phyloP scores from a whole-genome alignment of 2,329 filamentous ascomycete species.

The Sporothrix pallida region DNA sequence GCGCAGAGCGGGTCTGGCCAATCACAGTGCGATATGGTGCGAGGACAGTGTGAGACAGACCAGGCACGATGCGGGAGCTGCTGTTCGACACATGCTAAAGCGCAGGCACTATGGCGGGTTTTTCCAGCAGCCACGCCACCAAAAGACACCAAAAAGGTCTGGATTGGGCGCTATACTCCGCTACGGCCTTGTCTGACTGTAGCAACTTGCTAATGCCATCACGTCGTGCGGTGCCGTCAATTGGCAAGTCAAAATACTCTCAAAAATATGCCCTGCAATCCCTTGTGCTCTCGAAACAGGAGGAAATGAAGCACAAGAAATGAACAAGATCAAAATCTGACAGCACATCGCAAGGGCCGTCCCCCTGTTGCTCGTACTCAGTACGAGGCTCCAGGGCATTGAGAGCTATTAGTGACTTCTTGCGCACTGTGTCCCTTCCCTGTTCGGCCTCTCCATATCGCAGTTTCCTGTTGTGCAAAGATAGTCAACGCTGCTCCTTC shows the following conservation, averaged over 20 bases:
- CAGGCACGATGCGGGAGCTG: slow-evolving; percentile 1
- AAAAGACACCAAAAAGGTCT: no score
- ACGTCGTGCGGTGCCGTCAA: neutral
- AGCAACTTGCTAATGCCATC: slow-evolving; percentile 18
- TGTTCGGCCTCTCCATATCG: slow-evolving; percentile 14
- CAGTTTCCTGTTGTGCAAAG: slow-evolving; percentile 19
- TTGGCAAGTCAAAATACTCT: neutral
- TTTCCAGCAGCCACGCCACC: no score
- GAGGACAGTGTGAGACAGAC: slow-evolving; percentile 23
- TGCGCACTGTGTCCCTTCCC: slow-evolving; percentile 26
- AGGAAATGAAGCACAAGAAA: slow-evolving; percentile 26
- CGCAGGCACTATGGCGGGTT: no score
- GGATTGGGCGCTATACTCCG: neutral
- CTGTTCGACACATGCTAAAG: no score
- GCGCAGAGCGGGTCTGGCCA: slow-evolving; percentile 5
- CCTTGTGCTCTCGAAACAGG: slow-evolving; percentile 12
- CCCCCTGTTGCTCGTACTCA: neutral
- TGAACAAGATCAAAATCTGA: neutral
- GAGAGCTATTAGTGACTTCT: neutral
- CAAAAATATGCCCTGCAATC: neutral
- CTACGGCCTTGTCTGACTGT: slow-evolving; percentile 21
- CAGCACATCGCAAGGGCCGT: slow-evolving; percentile 8
- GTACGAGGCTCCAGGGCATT: neutral
- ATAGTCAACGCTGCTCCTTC: slow-evolving; percentile 20
- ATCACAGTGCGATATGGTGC: slow-evolving; percentile 18